These are phyloP conservation scores for Neofusicoccum laricinum DNA, from an alignment of 2,329 filamentous ascomycete species.

Conservation along the genomic window DNA sequence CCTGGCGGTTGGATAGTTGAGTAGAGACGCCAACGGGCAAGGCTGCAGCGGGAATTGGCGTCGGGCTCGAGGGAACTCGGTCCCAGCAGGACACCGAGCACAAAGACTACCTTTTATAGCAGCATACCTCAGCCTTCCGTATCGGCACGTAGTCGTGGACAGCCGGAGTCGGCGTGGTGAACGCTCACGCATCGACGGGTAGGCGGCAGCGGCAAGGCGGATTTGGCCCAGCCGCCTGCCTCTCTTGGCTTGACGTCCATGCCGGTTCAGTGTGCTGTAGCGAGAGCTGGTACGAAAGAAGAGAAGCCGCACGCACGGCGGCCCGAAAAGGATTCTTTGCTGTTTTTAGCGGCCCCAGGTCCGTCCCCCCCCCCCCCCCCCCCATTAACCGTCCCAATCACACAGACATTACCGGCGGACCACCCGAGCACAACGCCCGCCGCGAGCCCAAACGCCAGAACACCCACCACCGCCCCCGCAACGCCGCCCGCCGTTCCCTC, in stretches of 20 bases:
- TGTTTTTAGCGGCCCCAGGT: background rate
- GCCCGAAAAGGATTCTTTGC: background rate
- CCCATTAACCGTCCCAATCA: background rate
- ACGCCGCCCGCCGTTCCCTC: no score
- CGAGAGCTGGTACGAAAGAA: background rate
- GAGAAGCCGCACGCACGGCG: background rate
- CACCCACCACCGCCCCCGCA: background rate
- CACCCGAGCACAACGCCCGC: background rate
- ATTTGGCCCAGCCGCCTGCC: no score
- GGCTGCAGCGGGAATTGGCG: no score
- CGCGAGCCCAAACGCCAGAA: background rate
- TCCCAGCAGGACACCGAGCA: no score
- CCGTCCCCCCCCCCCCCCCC: background rate
- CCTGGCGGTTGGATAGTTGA: no score
- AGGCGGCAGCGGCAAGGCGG: no score
- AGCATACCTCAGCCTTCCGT: background rate
- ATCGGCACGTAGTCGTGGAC: background rate
- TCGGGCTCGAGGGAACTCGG: no score
- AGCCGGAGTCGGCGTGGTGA: background rate
- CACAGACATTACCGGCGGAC: background rate
- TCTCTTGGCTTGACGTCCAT: background rate
- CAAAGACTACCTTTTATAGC: background rate
- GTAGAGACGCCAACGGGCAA: no score
- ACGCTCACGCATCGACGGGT: background rate
- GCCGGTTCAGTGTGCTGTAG: background rate